Evolutionary conservation across 306 rosid genomes (phyloP).

Genomic region (Cercis canadensis): DNA sequence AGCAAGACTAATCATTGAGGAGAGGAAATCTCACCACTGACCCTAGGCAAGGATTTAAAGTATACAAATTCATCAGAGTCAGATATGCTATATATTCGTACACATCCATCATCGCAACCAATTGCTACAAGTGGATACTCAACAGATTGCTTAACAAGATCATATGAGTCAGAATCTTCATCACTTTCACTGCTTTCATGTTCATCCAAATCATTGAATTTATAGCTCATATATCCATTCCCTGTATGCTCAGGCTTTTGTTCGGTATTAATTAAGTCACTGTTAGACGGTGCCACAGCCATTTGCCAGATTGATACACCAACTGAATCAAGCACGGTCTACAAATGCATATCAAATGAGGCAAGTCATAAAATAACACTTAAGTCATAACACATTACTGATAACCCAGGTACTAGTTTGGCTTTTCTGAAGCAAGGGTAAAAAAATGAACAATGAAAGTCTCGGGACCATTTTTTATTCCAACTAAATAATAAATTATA

Average conservation of each 20-base stretch:
- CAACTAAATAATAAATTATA: neutral
- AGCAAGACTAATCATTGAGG: conserved; percentile 12
- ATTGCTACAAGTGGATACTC: conserved; percentile 65
- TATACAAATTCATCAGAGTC: conserved; percentile 66
- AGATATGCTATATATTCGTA: conserved; percentile 66
- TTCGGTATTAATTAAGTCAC: conserved; percentile 29
- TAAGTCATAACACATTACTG: too few relatives aligned
- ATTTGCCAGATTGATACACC: conserved; percentile 92
- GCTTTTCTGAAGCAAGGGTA: too few relatives aligned
- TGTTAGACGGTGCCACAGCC: conserved; percentile 58
- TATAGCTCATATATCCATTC: conserved; percentile 53
- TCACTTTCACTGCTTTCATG: conserved; percentile 66
- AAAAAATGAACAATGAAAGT: too few relatives aligned
- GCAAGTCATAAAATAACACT: neutral
- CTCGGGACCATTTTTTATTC: neutral
- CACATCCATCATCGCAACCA: conserved; percentile 80
- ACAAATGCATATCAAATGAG: conserved; percentile 18
- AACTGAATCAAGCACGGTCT: conserved; percentile 70
- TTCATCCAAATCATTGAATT: conserved; percentile 32
- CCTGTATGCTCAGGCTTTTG: conserved; percentile 27
- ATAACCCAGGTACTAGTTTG: neutral
- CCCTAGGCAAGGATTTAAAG: conserved; percentile 76
- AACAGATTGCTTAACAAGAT: conserved; percentile 38
- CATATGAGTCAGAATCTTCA: conserved; percentile 54
- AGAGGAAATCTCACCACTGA: conserved; percentile 72